Base-by-base conservation (phyloP, 495 filamentous ascomycete species). In the Lentithecium fluviatile region DNA sequence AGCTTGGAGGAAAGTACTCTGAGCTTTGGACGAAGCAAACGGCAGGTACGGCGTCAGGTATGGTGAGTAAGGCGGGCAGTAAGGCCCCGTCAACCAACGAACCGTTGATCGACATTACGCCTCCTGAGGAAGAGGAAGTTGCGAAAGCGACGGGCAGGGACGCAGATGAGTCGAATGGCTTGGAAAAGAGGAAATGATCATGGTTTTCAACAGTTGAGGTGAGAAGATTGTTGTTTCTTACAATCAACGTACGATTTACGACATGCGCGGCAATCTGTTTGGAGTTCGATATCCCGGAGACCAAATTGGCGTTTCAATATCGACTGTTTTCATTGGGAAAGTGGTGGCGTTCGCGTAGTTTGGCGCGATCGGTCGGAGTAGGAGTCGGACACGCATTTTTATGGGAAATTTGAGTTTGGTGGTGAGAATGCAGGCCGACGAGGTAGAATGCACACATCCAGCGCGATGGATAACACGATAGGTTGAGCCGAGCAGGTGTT, bases 1-100 rank as follows among this genome's bases (percentile, higher is more conserved):
- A 38, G 36, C 38, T 17, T 20, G 51, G 55, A 4, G 67, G 67
- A 23, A 56, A 63, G 63, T 69, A 69, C 38, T 32, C 37, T 11
- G 56, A 66, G 45, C 36, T 69, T 26, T 69, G 66, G 62, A 50
- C 15, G 1, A 65, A 60, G 38, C 62, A 60, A 24, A 73, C 62
- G 2, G 62, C 61, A 5, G 60, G 60, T 2, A 34, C 43, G 10
- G 1, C 24, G 26, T 53, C 47, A 38, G 1, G 1, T 1, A 25
- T 20, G 1, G 6, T 49, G 21, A 56, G 51, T 17, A 42, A 50
- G 24, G 48, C 46, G 21, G 29, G 10, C 11, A 37, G 25, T 21
- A 61, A 37, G 19, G 49, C 43, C 15, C 11, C 12, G 17, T 47
- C 38, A 6, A 43, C 45, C 6, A 43, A 19, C 6, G 62, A 43